phyloP scores from a whole-genome alignment of 139 green algal genomes.

The Chlamydomonas sp. region DNA sequence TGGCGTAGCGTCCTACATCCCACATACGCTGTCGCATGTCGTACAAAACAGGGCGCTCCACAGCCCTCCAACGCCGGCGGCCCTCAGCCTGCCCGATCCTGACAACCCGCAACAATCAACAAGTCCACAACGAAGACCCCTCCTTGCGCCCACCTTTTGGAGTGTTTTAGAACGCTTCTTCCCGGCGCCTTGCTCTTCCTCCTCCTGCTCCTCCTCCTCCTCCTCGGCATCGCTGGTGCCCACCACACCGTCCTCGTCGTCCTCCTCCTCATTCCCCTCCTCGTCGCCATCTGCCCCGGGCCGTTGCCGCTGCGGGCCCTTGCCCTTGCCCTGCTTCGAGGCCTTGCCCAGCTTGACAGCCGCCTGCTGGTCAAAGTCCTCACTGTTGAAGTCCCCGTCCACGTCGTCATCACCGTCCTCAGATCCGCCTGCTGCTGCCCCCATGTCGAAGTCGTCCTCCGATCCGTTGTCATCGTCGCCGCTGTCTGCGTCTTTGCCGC shows the following conservation, averaged over 20 bases:
- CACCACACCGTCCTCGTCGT: slow-evolving; percentile 8
- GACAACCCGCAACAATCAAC: too few species aligned
- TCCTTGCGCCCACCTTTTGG: slow-evolving; percentile 2
- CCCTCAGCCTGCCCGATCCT: too few species aligned
- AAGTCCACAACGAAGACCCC: too few species aligned
- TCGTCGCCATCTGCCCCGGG: neutral
- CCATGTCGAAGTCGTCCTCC: slow-evolving; percentile 25
- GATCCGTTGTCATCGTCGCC: slow-evolving; percentile 28
- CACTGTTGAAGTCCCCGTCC: slow-evolving; percentile 36
- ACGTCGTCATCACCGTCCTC: neutral
- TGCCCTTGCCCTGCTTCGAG: neutral
- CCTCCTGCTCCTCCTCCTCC: slow-evolving; percentile 11
- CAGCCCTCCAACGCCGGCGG: too few species aligned
- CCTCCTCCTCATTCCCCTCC: slow-evolving; percentile 1
- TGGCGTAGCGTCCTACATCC: too few species aligned
- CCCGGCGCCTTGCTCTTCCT: neutral
- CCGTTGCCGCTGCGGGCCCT: neutral
- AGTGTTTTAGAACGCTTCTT: too few species aligned
- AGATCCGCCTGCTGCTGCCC: slow-evolving; percentile 4
- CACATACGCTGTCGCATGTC: too few species aligned
- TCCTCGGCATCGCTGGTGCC: neutral
- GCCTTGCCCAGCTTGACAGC: neutral
- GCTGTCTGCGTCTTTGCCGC: slow-evolving; percentile 2
- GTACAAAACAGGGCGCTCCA: too few species aligned
- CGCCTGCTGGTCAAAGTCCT: slow-evolving; percentile 20